phyloP scores from a whole-genome alignment of 805 yeast species.

The Ogataea kodamae region DNA sequence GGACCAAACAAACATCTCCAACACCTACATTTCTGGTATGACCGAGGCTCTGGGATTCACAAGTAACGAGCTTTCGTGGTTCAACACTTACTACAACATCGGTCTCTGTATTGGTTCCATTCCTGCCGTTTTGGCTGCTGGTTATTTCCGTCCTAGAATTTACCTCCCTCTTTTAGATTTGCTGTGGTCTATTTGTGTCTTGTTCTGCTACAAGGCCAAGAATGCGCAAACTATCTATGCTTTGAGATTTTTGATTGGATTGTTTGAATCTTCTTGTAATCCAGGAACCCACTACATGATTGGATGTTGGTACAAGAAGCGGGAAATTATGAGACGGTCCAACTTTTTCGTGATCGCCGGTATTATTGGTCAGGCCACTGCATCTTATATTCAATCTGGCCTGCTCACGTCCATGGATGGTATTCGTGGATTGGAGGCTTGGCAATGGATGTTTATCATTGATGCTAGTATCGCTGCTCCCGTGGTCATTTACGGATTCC shows the following conservation, averaged over 20 bases:
- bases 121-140: constrained; percentile 49
- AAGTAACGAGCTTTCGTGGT: constrained; percentile 24
- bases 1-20: constrained; percentile 52
- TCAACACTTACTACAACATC: constrained; percentile 27
- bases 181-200: constrained; percentile 45
- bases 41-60: constrained; percentile 38
- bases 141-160: constrained; percentile 43
- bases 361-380: constrained; percentile 56
- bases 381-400: constrained; percentile 61
- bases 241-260: constrained; percentile 57
- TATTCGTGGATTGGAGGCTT: constrained; percentile 51
- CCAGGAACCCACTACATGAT: constrained; percentile 36
- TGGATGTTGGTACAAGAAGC: constrained; percentile 56
- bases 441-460: constrained; percentile 74
- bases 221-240: constrained; percentile 49
- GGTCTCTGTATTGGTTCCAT: constrained; percentile 62
- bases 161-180: constrained; percentile 46
- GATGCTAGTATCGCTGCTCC: constrained; percentile 59
- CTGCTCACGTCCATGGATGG: constrained; percentile 47
- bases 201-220: constrained; percentile 30
- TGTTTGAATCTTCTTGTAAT: constrained; percentile 40
- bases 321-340: constrained; percentile 57
- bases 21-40: constrained; percentile 70
- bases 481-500: constrained; percentile 55
- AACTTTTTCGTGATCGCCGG: constrained; percentile 62